Evolutionary conservation across 2,329 filamentous ascomycete genomes (phyloP).

Genomic region (Apiospora rasikravindrae): DNA sequence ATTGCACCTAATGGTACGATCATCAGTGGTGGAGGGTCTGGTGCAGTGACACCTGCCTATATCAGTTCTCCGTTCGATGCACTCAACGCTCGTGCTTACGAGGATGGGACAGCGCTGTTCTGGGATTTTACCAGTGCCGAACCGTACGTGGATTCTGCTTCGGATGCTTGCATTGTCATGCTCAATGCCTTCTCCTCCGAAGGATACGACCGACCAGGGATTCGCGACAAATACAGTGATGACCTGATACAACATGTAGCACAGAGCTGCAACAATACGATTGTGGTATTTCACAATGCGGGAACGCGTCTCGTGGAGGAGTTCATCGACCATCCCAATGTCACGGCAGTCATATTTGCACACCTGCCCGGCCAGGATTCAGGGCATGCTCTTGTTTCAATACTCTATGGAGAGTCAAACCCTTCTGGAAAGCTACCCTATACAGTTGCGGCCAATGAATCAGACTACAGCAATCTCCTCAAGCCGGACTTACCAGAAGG

Average conservation of each 20-base stretch:
- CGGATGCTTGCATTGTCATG: conserved; percentile 72
- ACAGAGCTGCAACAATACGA: conserved; percentile 62
- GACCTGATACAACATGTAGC: conserved; percentile 75
- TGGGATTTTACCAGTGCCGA: conserved; percentile 60
- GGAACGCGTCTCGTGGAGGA: conserved; percentile 64
- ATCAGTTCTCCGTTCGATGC: conserved; percentile 61
- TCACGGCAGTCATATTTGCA: conserved; percentile 68
- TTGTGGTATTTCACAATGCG: conserved; percentile 70
- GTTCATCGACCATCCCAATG: conserved; percentile 67
- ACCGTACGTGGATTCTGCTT: conserved; percentile 53
- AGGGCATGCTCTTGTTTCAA: conserved; percentile 57
- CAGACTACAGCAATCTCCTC: conserved; percentile 58
- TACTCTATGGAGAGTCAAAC: conserved; percentile 63
- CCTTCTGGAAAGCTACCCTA: conserved; percentile 66
- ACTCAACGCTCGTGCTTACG: conserved; percentile 53
- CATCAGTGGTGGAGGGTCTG: conserved; percentile 53
- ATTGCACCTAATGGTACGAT: conserved; percentile 55
- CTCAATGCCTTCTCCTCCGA: conserved; percentile 75
- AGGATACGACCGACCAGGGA: conserved; percentile 65
- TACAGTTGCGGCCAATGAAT: conserved; percentile 61
- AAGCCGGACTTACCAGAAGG: conserved; percentile 64
- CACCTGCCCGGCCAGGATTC: conserved; percentile 74
- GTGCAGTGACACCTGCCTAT: conserved; percentile 52
- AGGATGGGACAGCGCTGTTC: conserved; percentile 62
- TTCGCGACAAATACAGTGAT: conserved; percentile 71